Percentiles rank a stretch among this genome's conserved stretches.
Evolutionary conservation across 306 rosid genomes (phyloP).

Genomic region (Glycine tomentella): DNA sequence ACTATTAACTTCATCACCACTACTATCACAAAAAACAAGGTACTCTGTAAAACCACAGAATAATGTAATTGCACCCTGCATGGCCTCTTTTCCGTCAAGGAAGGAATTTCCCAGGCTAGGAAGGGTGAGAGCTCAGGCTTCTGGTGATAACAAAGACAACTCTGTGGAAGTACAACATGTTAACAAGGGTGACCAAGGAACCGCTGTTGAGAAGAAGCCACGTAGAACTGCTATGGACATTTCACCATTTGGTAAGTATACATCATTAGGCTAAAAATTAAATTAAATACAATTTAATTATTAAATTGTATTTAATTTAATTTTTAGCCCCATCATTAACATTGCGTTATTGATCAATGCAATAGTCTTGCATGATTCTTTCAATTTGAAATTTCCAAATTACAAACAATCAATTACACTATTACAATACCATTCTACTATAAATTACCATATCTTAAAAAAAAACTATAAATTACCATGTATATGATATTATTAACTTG

Average conservation of each 20-base stretch:
- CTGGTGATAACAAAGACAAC: constrained; percentile 54
- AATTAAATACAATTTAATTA: too few species aligned
- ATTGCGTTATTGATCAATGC: neutral
- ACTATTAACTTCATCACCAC: constrained; percentile 50
- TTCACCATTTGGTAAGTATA: constrained; percentile 70
- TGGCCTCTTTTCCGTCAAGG: constrained; percentile 49
- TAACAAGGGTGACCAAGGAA: constrained; percentile 52
- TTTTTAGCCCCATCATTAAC: neutral
- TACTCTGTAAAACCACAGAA: constrained; percentile 17
- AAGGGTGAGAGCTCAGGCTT: constrained; percentile 59
- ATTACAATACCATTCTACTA: too few species aligned
- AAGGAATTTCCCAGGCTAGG: constrained; percentile 33
- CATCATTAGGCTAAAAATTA: too few species aligned
- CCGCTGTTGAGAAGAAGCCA: constrained; percentile 59
- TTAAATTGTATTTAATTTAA: too few species aligned
- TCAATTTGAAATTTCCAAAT: neutral
- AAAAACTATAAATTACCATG: too few species aligned
- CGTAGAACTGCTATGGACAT: constrained; percentile 56
- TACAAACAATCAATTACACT: too few species aligned
- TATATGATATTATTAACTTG: too few species aligned
- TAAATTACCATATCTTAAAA: too few species aligned
- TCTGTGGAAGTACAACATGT: constrained; percentile 65
- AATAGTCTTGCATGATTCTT: neutral
- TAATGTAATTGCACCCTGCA: constrained; percentile 35
- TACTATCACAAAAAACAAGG: constrained; percentile 50